Conservation (phyloP, 2,329 filamentous ascomycete genomes). For the Venturia pyrina region DNA sequence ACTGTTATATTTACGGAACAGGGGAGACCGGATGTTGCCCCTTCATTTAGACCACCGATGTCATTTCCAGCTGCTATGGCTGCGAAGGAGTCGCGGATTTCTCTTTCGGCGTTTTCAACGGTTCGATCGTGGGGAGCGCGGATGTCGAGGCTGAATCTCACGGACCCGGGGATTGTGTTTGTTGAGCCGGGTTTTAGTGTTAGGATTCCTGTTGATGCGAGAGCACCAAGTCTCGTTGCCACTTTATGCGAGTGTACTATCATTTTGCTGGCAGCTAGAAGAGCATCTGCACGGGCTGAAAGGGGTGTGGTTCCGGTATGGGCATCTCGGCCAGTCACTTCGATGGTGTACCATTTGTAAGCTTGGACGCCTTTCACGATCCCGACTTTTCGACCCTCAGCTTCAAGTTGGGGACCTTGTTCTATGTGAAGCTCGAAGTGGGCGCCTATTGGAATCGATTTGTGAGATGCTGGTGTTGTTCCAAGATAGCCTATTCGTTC, state of each 20-base stretch:
- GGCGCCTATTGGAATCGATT: slow-evolving; percentile 18
- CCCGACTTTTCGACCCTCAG: slow-evolving; percentile 52
- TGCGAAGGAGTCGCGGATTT: slow-evolving; percentile 48
- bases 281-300: slow-evolving; percentile 53
- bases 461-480: slow-evolving; percentile 17
- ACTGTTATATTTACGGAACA: slow-evolving; percentile 49
- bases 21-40: slow-evolving; percentile 37
- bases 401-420: slow-evolving; percentile 67
- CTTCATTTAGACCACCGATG: slow-evolving; percentile 35
- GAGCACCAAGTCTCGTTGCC: slow-evolving; percentile 48
- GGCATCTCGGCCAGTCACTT: slow-evolving; percentile 55
- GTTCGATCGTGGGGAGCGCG: slow-evolving; percentile 47
- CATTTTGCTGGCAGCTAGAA: slow-evolving; percentile 57
- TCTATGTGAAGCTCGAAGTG: slow-evolving; percentile 37
- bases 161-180: slow-evolving; percentile 62
- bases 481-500: slow-evolving; percentile 64
- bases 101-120: slow-evolving; percentile 47
- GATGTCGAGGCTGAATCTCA: slow-evolving; percentile 60
- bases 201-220: slow-evolving; percentile 63
- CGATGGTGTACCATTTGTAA: slow-evolving; percentile 63
- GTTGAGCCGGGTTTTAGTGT: slow-evolving; percentile 56
- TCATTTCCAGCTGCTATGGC: slow-evolving; percentile 49
- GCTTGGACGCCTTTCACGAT: slow-evolving; percentile 65
- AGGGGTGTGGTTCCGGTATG: slow-evolving; percentile 70
- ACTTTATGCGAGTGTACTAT: slow-evolving; percentile 56